Percentiles rank a stretch among this genome's conserved stretches.
Evolutionary conservation across 31 red algal species (phyloP).

Genomic region (Asparagopsis taxiformis): DNA sequence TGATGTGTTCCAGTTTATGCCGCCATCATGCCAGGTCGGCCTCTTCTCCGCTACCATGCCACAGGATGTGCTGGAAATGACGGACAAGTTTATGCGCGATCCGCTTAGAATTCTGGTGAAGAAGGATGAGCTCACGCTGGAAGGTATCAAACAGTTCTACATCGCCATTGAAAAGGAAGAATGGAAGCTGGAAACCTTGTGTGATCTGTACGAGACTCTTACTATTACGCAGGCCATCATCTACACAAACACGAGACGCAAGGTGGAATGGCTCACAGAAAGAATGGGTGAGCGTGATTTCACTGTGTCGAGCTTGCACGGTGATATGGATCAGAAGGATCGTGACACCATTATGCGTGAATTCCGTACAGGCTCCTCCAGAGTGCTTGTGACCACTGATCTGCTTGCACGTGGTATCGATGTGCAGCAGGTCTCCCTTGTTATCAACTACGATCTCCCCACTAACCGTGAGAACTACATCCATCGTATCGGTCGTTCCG

Average conservation of each 20-base stretch:
- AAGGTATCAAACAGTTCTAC: constrained; percentile 99
- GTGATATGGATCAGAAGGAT: constrained; percentile 98
- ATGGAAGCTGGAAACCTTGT: constrained; percentile 98
- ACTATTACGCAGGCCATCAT: constrained; percentile 98
- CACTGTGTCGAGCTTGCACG: constrained; percentile 95
- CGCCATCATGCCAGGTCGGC: constrained; percentile 93
- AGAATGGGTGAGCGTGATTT: constrained; percentile 93
- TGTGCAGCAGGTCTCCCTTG: constrained; percentile 98
- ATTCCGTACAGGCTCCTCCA: constrained; percentile 96
- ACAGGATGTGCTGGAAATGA: constrained; percentile 97
- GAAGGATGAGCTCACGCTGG: constrained; percentile 98
- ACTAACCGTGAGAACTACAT: constrained; percentile 99
- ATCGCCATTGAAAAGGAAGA: constrained; percentile 96
- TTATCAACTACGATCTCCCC: constrained; percentile 99
- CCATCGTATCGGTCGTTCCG: constrained; percentile 98
- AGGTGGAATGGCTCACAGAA: constrained; percentile 95
- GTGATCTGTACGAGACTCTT: constrained; percentile 98
- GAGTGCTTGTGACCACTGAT: constrained; percentile 99
- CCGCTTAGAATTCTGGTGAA: constrained; percentile 95
- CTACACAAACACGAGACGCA: constrained; percentile 94
- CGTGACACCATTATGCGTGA: constrained; percentile 97
- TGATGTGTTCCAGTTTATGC: constrained; percentile 99
- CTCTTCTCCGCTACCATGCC: constrained; percentile 99
- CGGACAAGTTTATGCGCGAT: constrained; percentile 98
- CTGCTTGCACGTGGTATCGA: constrained; percentile 99